A percentile compares a stretch with the other conserved stretches of the same genome.
phyloP scores from a whole-genome alignment of 495 filamentous ascomycete species.

The Tuber brumale region DNA sequence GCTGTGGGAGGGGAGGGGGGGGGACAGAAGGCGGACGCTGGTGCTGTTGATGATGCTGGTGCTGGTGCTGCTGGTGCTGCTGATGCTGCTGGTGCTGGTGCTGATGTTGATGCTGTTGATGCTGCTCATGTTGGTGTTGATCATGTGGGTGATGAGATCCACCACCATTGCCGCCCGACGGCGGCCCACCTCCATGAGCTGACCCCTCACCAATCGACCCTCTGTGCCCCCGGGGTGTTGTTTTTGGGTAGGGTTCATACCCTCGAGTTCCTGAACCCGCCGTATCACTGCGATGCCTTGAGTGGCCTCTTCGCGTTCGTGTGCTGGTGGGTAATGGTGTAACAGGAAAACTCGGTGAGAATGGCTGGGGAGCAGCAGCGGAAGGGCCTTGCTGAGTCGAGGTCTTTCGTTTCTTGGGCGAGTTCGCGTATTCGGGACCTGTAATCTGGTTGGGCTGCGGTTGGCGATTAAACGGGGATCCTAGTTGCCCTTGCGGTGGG shows the following conservation, averaged over 20 bases:
- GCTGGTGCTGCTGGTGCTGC: constrained; percentile 24
- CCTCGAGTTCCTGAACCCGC: constrained; percentile 47
- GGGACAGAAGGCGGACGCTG: constrained; percentile 38
- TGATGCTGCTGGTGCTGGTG: constrained; percentile 15
- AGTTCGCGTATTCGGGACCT: constrained; percentile 52
- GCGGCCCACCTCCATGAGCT: constrained; percentile 31
- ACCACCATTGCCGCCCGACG: constrained; percentile 33
- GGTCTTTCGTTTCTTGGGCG: constrained; percentile 68
- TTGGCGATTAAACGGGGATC: constrained; percentile 51
- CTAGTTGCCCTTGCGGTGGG: constrained; percentile 51
- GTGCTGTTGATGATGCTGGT: constrained; percentile 37
- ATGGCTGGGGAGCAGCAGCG: constrained; percentile 17
- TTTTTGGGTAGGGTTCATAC: constrained; percentile 43
- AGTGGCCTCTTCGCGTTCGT: constrained; percentile 58
- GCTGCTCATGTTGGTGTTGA: constrained; percentile 36
- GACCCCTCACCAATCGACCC: constrained; percentile 43
- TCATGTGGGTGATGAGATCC: constrained; percentile 40
- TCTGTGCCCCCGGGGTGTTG: constrained; percentile 44
- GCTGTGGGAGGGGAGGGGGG: constrained; percentile 22
- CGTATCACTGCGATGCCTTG: constrained; percentile 63
- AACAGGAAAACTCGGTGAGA: constrained; percentile 52
- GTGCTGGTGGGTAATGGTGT: constrained; percentile 53
- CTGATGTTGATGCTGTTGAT: constrained; percentile 31
- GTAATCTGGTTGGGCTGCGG: constrained; percentile 45
- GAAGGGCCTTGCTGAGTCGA: constrained; percentile 52